Conservation (phyloP, 1,139 yeast species). For the Torulaspora globosa region DNA sequence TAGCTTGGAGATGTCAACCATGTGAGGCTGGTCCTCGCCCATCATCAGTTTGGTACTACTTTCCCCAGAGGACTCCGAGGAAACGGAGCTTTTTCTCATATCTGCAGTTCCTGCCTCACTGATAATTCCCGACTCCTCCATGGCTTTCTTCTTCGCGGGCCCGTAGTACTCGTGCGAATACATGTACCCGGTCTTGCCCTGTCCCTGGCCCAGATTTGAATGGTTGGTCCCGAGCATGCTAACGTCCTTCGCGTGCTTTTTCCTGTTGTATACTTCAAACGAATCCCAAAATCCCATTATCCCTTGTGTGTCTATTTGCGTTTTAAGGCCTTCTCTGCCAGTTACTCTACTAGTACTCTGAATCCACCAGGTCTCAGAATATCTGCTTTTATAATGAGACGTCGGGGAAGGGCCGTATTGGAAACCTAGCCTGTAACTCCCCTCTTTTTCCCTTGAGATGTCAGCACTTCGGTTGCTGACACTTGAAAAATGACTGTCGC, state of each 20-base stretch:
- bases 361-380: not conserved
- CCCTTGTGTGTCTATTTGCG: not conserved
- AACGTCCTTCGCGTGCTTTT: constrained; percentile 30
- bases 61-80: constrained; percentile 11
- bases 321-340: no score
- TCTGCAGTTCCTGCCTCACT: constrained; percentile 1
- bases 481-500: not conserved
- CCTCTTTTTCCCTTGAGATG: constrained; percentile 1
- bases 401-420: not conserved
- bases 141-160: constrained; percentile 14
- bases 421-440: not conserved
- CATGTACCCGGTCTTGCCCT: constrained; percentile 22
- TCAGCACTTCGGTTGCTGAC: not conserved
- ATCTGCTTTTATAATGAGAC: not conserved
- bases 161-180: constrained; percentile 28
- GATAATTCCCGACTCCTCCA: constrained; percentile 5
- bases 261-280: constrained; percentile 33
- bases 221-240: constrained; percentile 27
- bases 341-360: no score
- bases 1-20: constrained; percentile 31
- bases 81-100: constrained; percentile 8
- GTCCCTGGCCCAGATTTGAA: constrained; percentile 29
- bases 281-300: constrained; percentile 29
- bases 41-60: constrained; percentile 6
- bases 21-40: constrained; percentile 14